phyloP scores from a whole-genome alignment of 129 eudicot species.

The Ambrosia artemisiifolia region DNA sequence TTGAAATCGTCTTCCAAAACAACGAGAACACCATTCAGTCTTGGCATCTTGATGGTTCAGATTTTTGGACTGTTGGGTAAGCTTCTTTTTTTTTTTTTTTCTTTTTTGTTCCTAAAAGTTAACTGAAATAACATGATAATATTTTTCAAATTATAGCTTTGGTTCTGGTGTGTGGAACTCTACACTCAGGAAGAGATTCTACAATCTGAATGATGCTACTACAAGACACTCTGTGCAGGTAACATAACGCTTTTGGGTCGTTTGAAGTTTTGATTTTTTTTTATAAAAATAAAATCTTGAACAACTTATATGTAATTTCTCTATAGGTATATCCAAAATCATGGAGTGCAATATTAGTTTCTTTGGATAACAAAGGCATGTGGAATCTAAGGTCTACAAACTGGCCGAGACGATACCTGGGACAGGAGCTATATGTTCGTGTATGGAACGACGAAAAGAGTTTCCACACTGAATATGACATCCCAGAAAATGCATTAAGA shows the following conservation, averaged over 20 bases:
- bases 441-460: constrained; percentile 57
- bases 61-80: constrained; percentile 78
- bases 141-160: constrained; percentile 37
- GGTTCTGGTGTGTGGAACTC: constrained; percentile 66
- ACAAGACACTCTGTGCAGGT: constrained; percentile 81
- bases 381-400: constrained; percentile 81
- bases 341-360: constrained; percentile 69
- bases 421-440: constrained; percentile 59
- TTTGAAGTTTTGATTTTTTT: not conserved
- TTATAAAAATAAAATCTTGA: not conserved
- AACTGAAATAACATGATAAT: not conserved
- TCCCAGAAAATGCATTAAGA: constrained; percentile 61
- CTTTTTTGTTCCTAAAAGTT: not conserved
- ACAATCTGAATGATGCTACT: constrained; percentile 64
- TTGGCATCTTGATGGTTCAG: constrained; percentile 81
- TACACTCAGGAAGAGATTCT: constrained; percentile 39
- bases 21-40: constrained; percentile 61
- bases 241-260: constrained; percentile 4
- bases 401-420: constrained; percentile 69
- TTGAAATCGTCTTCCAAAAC: constrained; percentile 75
- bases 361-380: constrained; percentile 82
- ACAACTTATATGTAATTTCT: not conserved
- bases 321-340: constrained; percentile 66
- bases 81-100: constrained; percentile 1
- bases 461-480: constrained; percentile 38